Conservation (phyloP, 1,284 basidiomycete species). For the Melampsora larici-populina region DNA sequence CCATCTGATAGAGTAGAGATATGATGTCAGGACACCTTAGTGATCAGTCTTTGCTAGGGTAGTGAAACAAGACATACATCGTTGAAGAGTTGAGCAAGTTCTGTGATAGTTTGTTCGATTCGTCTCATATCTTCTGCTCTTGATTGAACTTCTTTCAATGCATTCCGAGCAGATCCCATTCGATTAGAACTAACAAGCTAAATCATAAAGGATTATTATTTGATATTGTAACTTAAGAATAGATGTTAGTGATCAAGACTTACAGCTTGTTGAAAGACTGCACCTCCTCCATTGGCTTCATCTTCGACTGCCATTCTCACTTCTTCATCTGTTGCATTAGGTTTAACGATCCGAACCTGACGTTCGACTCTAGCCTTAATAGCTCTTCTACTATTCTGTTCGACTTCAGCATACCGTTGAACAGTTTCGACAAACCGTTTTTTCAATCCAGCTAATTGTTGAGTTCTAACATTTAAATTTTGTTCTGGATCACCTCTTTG, state of each 20-base stretch:
- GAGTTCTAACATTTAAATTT: slow-evolving; percentile 16
- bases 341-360: slow-evolving; percentile 54
- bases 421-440: slow-evolving; percentile 57
- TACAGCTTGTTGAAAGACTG: slow-evolving; percentile 41
- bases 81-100: slow-evolving; percentile 54
- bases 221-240: too few species aligned
- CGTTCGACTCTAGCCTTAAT: slow-evolving; percentile 49
- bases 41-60: neutral
- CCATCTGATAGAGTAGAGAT: slow-evolving; percentile 8
- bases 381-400: slow-evolving; percentile 20
- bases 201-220: too few species aligned
- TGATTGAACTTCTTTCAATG: slow-evolving; percentile 53
- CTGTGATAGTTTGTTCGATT: slow-evolving; percentile 53
- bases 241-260: neutral
- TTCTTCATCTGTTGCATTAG: slow-evolving; percentile 53
- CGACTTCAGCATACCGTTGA: slow-evolving; percentile 52
- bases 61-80: slow-evolving; percentile 43
- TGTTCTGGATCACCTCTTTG: slow-evolving; percentile 31
- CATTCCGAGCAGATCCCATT: slow-evolving; percentile 53
- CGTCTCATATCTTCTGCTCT: slow-evolving; percentile 53
- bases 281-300: slow-evolving; percentile 48
- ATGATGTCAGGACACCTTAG: neutral
- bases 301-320: slow-evolving; percentile 53
- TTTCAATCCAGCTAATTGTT: slow-evolving; percentile 64
- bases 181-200: slow-evolving; percentile 53